Evolutionary conservation across 371 early-diverging fungal species (phyloP).

Genomic region (Chytridiales sp.): DNA sequence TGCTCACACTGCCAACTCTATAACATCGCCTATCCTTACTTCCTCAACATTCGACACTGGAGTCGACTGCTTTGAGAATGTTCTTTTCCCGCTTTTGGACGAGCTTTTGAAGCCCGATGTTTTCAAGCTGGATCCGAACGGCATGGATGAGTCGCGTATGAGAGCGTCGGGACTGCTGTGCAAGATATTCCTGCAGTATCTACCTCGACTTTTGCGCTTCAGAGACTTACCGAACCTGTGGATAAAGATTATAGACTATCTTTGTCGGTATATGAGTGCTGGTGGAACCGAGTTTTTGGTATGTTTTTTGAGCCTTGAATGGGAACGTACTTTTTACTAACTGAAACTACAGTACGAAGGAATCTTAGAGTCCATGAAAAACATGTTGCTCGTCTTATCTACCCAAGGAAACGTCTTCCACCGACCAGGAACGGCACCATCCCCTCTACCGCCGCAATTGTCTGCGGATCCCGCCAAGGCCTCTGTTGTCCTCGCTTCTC

Average conservation of each 20-base stretch:
- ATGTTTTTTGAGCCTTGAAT: slow-evolving; percentile 17
- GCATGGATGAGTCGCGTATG: slow-evolving; percentile 59
- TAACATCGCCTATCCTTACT: slow-evolving; percentile 2
- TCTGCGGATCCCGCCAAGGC: background rate
- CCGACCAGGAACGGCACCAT: too few relatives aligned
- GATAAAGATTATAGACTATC: slow-evolving; percentile 42
- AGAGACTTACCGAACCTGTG: slow-evolving; percentile 58
- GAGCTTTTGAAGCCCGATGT: slow-evolving; percentile 62
- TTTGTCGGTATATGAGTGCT: slow-evolving; percentile 26
- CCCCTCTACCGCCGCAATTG: too few relatives aligned
- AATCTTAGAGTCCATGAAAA: slow-evolving; percentile 67
- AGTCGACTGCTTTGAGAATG: slow-evolving; percentile 65
- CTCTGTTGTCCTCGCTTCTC: slow-evolving; percentile 21
- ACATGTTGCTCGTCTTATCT: slow-evolving; percentile 71
- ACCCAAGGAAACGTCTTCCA: slow-evolving; percentile 53
- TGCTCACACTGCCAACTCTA: background rate
- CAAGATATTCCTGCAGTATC: slow-evolving; percentile 66
- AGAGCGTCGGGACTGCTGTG: slow-evolving; percentile 59
- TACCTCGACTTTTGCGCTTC: slow-evolving; percentile 50
- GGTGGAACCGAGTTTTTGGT: slow-evolving; percentile 51
- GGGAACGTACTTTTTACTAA: too few relatives aligned
- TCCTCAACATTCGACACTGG: slow-evolving; percentile 36
- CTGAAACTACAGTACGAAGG: slow-evolving; percentile 56
- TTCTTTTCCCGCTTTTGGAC: slow-evolving; percentile 67
- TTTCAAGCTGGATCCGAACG: slow-evolving; percentile 42